Evolutionary conservation across 2,329 filamentous ascomycete genomes (phyloP), one percentile per base, ranked within the genome.

Genomic region (Colletotrichum camelliae): DNA sequence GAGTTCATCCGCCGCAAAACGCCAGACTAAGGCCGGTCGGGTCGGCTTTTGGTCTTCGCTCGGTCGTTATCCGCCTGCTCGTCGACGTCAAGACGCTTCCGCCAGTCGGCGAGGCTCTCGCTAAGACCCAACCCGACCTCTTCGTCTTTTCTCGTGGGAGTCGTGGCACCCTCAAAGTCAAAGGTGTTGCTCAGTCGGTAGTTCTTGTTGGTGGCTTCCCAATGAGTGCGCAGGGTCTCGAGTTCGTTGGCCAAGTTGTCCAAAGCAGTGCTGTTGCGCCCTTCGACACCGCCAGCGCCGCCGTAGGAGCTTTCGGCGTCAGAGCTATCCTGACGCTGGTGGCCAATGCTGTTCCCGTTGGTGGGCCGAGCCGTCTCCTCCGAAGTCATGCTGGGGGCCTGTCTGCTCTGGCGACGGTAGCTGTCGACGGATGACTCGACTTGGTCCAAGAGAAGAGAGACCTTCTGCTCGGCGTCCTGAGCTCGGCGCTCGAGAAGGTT

Each of bases 191-290:
- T 98, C 60, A 98, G 87, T 29, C 97, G 94, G 84, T 98, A 98
- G 81, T 95, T 97, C 85, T 97, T 97, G 86, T 96, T 98, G 15
- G 96, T 98, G 52, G 94, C 95, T 86, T 98, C 96, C 97, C 97
- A 99, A 81, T 98, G 96, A 68, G 89, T 95, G 68, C 96, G 92
- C 64, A 99, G 89, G 15, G 95, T 94, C 83, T 99, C 97, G 9
- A 99, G 92, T 86, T 99, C 97, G 77, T 92, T 95, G 13, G 97
- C 96, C 29, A 99, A 91, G 78, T 94, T 97, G 84, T 99, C 97
- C 24, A 99, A 90, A 4, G 96, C 96, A 79, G 86, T 88, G 81
- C 90, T 91, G 83, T 92, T 90, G 78, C 91, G 87, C 67, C 85
- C 87, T 71, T 91, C 87, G 39, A 84, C 80, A 31, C 79, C 78